These are phyloP conservation scores for Phytomonas sp. DNA, from an alignment of 208 protist species.

Conservation along the genomic window DNA sequence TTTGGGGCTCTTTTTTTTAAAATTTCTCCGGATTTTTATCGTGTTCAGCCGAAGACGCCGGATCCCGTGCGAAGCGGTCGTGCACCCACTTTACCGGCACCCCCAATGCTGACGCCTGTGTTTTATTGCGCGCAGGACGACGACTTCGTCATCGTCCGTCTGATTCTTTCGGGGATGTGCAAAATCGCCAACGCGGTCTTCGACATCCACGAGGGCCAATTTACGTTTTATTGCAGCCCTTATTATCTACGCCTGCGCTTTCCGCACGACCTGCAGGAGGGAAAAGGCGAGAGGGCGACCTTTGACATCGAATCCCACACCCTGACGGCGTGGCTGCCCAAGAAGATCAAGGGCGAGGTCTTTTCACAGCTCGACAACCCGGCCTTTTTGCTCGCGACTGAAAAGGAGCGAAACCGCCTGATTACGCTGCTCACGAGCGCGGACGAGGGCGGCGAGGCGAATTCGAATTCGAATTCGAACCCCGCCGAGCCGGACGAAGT, in stretches of 20 bases:
- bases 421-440: constrained; percentile 27
- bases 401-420: constrained; percentile 51
- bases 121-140: constrained; percentile 80
- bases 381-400: constrained; percentile 76
- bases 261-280: constrained; percentile 63
- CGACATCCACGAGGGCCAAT: constrained; percentile 65
- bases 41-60: background rate
- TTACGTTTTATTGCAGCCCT: constrained; percentile 84
- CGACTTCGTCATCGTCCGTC: constrained; percentile 66
- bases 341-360: constrained; percentile 42
- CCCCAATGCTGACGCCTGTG: constrained; percentile 71
- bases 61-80: background rate
- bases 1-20: too few species aligned
- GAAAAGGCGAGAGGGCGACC: constrained; percentile 55
- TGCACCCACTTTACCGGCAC: background rate
- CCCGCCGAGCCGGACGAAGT: constrained; percentile 16
- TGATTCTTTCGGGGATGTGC: constrained; percentile 67
- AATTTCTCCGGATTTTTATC: background rate
- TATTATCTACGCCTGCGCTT: constrained; percentile 89
- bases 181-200: constrained; percentile 77
- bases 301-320: constrained; percentile 72
- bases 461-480: too few species aligned
- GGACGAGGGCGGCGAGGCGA: constrained; percentile 11
- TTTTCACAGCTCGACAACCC: constrained; percentile 85
- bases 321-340: constrained; percentile 77